phyloP scores from a whole-genome alignment of 306 rosid species.

The Vigna angularis region DNA sequence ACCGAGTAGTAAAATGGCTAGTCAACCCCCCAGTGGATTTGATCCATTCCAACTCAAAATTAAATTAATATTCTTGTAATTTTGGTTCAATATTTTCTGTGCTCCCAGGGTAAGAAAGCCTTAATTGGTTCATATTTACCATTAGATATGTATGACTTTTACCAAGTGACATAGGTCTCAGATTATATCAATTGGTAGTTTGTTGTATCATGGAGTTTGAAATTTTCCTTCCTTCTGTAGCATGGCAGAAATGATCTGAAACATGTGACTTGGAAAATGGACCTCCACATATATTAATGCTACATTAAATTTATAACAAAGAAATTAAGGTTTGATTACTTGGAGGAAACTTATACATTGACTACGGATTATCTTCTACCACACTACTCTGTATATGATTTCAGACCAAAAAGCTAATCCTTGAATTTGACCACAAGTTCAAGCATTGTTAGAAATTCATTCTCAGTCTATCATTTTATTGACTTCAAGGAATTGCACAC shows the following conservation, averaged over 20 bases:
- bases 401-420: too few relatives aligned
- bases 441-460: too few relatives aligned
- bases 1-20: conserved; percentile 48
- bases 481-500: conserved; percentile 4
- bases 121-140: too few relatives aligned
- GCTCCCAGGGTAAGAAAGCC: neutral
- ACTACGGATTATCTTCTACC: too few relatives aligned
- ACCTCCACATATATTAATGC: neutral
- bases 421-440: too few relatives aligned
- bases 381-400: neutral
- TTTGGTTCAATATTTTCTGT: conserved; percentile 2
- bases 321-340: too few relatives aligned
- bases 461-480: neutral
- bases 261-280: conserved; percentile 15
- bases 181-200: neutral
- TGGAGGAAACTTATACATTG: too few relatives aligned
- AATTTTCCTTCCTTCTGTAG: neutral
- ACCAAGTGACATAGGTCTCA: neutral
- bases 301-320: too few relatives aligned
- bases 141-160: neutral
- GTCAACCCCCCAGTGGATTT: neutral
- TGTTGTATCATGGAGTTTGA: neutral
- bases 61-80: conserved; percentile 40
- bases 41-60: conserved; percentile 43
- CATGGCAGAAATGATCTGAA: neutral